Evolutionary conservation across 805 yeast genomes (phyloP).

Genomic region (Lipomyces kockii): DNA sequence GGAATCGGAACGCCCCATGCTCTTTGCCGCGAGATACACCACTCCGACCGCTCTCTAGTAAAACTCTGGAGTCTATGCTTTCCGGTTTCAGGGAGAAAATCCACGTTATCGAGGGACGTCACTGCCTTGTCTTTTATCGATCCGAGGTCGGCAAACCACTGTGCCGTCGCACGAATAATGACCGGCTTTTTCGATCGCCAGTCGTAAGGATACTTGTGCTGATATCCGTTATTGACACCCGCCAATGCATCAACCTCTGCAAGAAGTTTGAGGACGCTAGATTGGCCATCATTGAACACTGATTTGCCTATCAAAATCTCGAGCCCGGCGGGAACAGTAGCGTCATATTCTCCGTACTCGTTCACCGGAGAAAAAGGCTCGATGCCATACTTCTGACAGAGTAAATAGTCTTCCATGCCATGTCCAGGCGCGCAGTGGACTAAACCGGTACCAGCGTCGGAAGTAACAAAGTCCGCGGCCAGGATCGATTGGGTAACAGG

Average conservation of each 20-base stretch:
- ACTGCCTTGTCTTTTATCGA: slow-evolving; percentile 68
- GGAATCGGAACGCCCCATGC: slow-evolving; percentile 99
- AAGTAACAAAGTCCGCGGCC: slow-evolving; percentile 81
- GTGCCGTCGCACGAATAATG: slow-evolving; percentile 93
- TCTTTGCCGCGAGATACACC: slow-evolving; percentile 98
- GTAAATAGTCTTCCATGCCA: slow-evolving; percentile 88
- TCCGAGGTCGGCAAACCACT: slow-evolving; percentile 91
- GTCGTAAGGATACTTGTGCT: slow-evolving; percentile 92
- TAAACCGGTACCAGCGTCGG: slow-evolving; percentile 85
- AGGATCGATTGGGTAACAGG: slow-evolving; percentile 59
- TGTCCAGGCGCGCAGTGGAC: slow-evolving; percentile 99
- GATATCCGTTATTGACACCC: slow-evolving; percentile 55
- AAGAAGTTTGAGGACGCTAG: slow-evolving; percentile 53
- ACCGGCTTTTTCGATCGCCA: slow-evolving; percentile 97
- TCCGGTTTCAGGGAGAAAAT: slow-evolving; percentile 77
- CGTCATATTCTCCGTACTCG: slow-evolving; percentile 67
- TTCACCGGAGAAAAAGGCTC: slow-evolving; percentile 79
- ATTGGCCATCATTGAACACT: slow-evolving; percentile 66
- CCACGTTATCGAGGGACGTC: slow-evolving; percentile 62
- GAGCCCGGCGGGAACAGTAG: slow-evolving; percentile 56
- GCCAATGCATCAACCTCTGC: slow-evolving; percentile 53
- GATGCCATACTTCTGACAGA: slow-evolving; percentile 63
- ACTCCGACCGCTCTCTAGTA: slow-evolving; percentile 77
- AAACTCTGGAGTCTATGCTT: slow-evolving; percentile 71
- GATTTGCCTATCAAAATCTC: slow-evolving; percentile 56